Evolutionary conservation across 192 early-diverging fungal genomes (phyloP).

Genomic region (Dissophora ornata): DNA sequence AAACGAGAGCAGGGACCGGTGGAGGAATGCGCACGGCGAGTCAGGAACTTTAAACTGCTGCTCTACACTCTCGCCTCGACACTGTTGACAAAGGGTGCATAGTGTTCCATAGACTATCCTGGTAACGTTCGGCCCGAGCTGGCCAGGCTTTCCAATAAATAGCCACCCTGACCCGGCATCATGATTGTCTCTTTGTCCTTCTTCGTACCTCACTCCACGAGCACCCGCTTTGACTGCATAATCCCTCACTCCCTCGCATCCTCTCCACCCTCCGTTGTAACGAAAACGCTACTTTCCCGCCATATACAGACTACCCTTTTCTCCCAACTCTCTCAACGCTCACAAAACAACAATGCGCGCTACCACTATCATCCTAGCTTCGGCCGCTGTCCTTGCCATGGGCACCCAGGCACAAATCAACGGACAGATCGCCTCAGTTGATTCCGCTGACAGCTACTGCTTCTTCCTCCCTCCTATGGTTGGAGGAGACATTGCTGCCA

Average conservation of each 20-base stretch:
- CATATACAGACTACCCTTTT: no score
- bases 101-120: no score
- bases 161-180: not conserved
- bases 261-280: not conserved
- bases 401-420: slow-evolving; percentile 38
- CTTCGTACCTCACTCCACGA: slow-evolving; percentile 30
- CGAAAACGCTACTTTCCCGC: no score
- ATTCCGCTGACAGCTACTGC: slow-evolving; percentile 40
- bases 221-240: slow-evolving; percentile 6
- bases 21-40: no score
- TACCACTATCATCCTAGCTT: slow-evolving; percentile 35
- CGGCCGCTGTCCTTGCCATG: slow-evolving; percentile 34
- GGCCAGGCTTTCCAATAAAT: not conserved
- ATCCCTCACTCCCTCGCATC: not conserved
- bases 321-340: not conserved
- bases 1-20: no score
- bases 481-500: slow-evolving; percentile 55
- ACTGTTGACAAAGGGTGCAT: no score
- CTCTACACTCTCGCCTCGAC: no score
- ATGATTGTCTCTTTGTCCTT: slow-evolving; percentile 11
- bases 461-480: slow-evolving; percentile 52
- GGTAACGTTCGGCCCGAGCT: not conserved
- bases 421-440: slow-evolving; percentile 40
- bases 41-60: no score
- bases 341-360: slow-evolving; percentile 28